Evolutionary conservation across 2,329 filamentous ascomycete genomes (phyloP), one percentile per base, ranked within the genome.

Genomic region (Aspergillus sp.): DNA sequence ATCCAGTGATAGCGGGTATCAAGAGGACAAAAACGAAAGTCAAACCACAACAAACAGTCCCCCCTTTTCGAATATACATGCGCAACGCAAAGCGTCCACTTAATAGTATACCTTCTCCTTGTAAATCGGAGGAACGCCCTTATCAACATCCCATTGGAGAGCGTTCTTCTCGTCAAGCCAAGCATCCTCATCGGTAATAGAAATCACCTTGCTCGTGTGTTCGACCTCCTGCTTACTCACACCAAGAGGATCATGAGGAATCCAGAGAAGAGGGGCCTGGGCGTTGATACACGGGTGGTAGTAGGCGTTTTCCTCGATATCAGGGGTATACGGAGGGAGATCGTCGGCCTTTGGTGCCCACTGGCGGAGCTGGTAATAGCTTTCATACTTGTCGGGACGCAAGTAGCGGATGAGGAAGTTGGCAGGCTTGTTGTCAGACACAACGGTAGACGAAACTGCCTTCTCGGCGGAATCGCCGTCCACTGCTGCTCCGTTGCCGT

Each of bases 151-250:
- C 79, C 81, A 83, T 20, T 74, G 65, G 50, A 85, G 71, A 55
- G 80, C 80, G 65, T 83, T 83, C 71, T 88, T 86, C 57, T 86
- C 85, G 58, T 86, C 77, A 44, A 91, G 69, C 44, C 71, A 77
- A 41, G 85, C 85, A 15, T 84, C 85, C 55, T 88, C 85, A 56
- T 95, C 89, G 0, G 86, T 90, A 54, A 94, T 91, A 1, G 84
- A 81, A 25, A 89, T 86, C 27, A 87, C 78, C 59, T 79, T 81
- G 55, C 74, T 74, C 0, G 86, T 86, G 58, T 93, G 86, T 10
- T 75, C 75, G 46, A 93, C 76, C 67, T 95, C 90, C 63, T 94
- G 86, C 58, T 77, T 77, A 46, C 83, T 88, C 38, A 95, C 80
- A 7, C 88, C 86, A 20, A 83, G 79, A 1, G 77, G 70, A 60